phyloP scores from a whole-genome alignment of 2,329 filamentous ascomycete genomes.

The Colletotrichum horii region DNA sequence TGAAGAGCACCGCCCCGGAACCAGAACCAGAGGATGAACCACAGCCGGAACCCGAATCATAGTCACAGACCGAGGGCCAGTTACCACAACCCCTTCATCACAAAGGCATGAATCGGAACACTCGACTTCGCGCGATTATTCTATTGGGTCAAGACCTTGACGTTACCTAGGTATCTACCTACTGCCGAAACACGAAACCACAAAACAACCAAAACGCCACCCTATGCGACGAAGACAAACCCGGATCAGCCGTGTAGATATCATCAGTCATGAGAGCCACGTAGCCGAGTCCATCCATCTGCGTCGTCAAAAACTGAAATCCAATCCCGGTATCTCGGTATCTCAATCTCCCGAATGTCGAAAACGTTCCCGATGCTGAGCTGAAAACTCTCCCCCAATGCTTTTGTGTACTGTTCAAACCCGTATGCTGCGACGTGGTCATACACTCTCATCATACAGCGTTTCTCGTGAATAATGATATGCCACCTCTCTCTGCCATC shows the following conservation, averaged over 20 bases:
- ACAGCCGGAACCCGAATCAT: not conserved
- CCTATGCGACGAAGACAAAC: conserved; percentile 9
- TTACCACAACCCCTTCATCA: rapidly evolving
- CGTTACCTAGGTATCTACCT: conserved; percentile 21
- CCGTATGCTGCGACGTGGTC: conserved; percentile 17
- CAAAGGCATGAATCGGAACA: not conserved
- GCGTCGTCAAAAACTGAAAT: not conserved
- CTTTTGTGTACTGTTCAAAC: conserved; percentile 23
- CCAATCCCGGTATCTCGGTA: not conserved
- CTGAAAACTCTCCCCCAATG: conserved; percentile 9
- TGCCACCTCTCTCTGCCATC: not conserved
- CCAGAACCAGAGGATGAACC: not conserved
- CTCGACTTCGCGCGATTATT: not conserved
- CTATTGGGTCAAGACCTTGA: conserved; percentile 5
- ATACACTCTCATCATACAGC: conserved; percentile 23
- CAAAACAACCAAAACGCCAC: conserved; percentile 5
- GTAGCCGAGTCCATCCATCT: not conserved
- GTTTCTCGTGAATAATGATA: conserved; percentile 17
- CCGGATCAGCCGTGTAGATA: conserved; percentile 12
- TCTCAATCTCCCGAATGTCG: conserved; percentile 3
- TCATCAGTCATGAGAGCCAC: conserved; percentile 20
- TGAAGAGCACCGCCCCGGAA: conserved; percentile 31
- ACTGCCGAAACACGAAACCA: not conserved
- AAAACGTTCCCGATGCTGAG: not conserved
- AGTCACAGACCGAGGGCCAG: not conserved